Conservation (phyloP, 305 asterid genomes). For the Solanum hybrid region DNA sequence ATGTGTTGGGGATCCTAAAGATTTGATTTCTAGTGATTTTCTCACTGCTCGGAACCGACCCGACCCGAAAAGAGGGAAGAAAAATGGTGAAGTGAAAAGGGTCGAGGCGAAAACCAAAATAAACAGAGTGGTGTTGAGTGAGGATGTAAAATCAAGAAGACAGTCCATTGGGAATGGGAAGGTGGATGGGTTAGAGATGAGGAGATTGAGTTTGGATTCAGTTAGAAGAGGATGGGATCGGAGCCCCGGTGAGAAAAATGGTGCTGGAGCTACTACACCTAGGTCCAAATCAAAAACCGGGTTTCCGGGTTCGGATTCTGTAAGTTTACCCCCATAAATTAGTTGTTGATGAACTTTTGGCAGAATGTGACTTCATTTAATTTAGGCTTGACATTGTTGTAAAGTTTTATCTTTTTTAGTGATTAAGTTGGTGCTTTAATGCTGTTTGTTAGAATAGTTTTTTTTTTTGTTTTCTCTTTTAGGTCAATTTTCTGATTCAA, state of each 20-base stretch:
- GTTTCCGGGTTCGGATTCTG: conserved; percentile 20
- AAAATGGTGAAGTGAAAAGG: conserved; percentile 33
- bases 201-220: conserved; percentile 79
- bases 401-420: neutral
- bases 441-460: neutral
- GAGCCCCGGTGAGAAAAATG: conserved; percentile 30
- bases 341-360: neutral
- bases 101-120: conserved; percentile 14
- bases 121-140: conserved; percentile 8
- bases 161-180: conserved; percentile 57
- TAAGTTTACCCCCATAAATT: conserved; percentile 16
- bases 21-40: conserved; percentile 81
- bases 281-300: conserved; percentile 27
- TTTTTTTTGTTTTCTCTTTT: neutral
- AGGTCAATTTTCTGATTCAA: neutral
- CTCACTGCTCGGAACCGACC: conserved; percentile 37
- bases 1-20: conserved; percentile 72
- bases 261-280: conserved; percentile 17
- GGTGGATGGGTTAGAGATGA: conserved; percentile 30
- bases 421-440: neutral
- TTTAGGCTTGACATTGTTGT: neutral
- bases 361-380: neutral
- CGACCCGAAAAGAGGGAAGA: conserved; percentile 31
- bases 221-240: conserved; percentile 74
- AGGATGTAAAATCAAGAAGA: conserved; percentile 45